Evolutionary conservation across 2,329 filamentous ascomycete genomes (phyloP).

Genomic region (Diplodia sapinea): DNA sequence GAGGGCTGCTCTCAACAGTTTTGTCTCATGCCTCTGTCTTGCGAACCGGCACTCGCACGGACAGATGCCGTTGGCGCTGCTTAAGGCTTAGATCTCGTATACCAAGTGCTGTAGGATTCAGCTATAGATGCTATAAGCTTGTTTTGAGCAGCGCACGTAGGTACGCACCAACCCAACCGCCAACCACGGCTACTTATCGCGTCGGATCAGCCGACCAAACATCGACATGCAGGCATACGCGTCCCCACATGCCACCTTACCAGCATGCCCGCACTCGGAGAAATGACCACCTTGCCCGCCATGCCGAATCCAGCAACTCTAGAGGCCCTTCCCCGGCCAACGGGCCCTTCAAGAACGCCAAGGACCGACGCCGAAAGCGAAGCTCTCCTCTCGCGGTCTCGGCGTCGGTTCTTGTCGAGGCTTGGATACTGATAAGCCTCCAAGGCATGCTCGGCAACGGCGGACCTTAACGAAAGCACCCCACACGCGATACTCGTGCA

Average conservation of each 20-base stretch:
- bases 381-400: constrained; percentile 6
- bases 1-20: background rate
- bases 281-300: background rate
- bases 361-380: constrained; percentile 1
- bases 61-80: background rate
- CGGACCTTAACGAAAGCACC: background rate
- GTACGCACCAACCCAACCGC: background rate
- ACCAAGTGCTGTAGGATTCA: background rate
- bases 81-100: background rate
- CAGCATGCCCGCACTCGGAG: background rate
- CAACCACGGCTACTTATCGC: background rate
- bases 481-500: background rate
- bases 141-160: background rate
- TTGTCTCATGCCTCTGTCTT: background rate
- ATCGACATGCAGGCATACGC: background rate
- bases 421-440: constrained; percentile 20
- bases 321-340: background rate
- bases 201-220: constrained; percentile 13
- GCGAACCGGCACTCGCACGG: background rate
- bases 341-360: background rate
- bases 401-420: constrained; percentile 7
- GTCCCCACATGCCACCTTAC: background rate
- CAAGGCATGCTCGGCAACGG: background rate
- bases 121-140: constrained; percentile 19
- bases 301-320: constrained; percentile 5